Percentiles rank a stretch among this genome's conserved stretches.
phyloP scores from a whole-genome alignment of 176 grass and related monocot species.

The Oryza glumipatula region DNA sequence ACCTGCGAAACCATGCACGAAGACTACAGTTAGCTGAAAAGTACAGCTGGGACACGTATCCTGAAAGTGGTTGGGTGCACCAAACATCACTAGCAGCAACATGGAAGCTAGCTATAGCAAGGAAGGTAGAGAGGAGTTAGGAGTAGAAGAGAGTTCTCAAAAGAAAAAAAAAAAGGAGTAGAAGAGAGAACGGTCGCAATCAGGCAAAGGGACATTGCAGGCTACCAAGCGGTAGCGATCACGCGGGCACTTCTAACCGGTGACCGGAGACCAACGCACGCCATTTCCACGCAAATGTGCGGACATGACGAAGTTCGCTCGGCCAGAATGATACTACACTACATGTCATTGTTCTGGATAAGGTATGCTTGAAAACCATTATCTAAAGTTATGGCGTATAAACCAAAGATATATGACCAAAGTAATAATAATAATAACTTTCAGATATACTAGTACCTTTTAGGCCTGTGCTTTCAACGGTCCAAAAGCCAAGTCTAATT shows the following conservation, averaged over 20 bases:
- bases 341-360: no score
- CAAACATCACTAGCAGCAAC: slow-evolving; percentile 34
- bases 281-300: background rate
- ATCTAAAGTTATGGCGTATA: no score
- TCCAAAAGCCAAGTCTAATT: no score
- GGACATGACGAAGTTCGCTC: background rate
- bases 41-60: background rate
- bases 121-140: background rate
- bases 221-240: background rate
- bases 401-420: no score
- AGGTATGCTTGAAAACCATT: no score
- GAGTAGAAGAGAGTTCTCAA: slow-evolving; percentile 1
- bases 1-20: background rate
- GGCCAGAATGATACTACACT: no score
- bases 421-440: no score
- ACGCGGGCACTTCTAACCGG: background rate
- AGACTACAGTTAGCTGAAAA: background rate
- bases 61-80: background rate
- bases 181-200: slow-evolving; percentile 11
- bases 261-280: background rate
- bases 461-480: no score
- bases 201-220: slow-evolving; percentile 5
- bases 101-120: background rate
- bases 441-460: no score
- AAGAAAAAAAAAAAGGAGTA: background rate